phyloP scores from a whole-genome alignment of 106 monocot genomes.

The Allium sativum region DNA sequence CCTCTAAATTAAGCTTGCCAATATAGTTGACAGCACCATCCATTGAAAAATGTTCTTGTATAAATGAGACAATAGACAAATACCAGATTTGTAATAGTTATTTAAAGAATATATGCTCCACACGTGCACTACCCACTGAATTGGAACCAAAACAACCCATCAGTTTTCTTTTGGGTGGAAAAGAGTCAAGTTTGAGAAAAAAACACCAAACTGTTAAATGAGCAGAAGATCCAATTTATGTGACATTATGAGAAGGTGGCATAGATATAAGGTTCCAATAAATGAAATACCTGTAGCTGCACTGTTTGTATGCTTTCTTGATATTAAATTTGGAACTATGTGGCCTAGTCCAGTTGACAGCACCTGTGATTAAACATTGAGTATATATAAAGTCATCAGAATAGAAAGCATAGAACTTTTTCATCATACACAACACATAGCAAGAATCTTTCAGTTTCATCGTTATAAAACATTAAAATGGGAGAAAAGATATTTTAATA shows the following conservation, averaged over 20 bases:
- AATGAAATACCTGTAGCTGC: conserved; percentile 74
- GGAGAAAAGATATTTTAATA: neutral
- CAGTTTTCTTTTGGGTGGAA: neutral
- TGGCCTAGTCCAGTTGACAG: conserved; percentile 93
- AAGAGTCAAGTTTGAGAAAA: neutral
- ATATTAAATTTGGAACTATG: conserved; percentile 94
- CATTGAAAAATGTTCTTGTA: neutral
- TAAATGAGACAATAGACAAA: neutral
- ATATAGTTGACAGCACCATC: neutral
- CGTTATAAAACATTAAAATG: neutral
- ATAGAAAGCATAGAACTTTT: neutral
- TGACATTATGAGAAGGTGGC: too few species aligned
- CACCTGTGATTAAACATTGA: conserved; percentile 25
- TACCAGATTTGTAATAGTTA: neutral
- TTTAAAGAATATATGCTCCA: conserved; percentile 34
- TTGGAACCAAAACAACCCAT: neutral
- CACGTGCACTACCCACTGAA: conserved; percentile 41
- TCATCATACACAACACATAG: too few species aligned
- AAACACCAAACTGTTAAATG: neutral
- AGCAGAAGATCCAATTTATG: too few species aligned
- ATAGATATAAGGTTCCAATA: neutral
- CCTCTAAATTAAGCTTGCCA: too few species aligned
- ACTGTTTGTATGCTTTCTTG: conserved; percentile 91
- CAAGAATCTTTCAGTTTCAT: neutral
- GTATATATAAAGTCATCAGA: neutral